Conservation (phyloP, 176 grass and related monocot genomes). For the Themeda triandra region DNA sequence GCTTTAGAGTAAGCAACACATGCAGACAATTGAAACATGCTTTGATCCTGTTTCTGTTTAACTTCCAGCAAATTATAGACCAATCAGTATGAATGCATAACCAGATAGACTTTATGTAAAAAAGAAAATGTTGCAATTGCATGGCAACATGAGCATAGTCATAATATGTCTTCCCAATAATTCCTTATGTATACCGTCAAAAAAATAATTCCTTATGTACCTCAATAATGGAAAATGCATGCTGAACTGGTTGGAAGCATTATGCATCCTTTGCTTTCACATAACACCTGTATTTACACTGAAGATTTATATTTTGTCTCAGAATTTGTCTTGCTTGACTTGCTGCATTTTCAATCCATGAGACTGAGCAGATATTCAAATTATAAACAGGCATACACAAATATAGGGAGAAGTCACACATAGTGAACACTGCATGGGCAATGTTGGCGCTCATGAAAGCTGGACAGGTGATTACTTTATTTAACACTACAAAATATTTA, state of each 20-base stretch:
- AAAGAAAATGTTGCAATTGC: neutral
- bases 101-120: neutral
- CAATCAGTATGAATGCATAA: neutral
- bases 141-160: neutral
- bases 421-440: constrained; percentile 75
- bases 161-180: neutral
- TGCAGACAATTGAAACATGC: neutral
- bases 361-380: constrained; percentile 8
- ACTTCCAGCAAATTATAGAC: neutral
- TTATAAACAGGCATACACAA: constrained; percentile 60
- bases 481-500: neutral
- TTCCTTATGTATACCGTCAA: too few relatives aligned
- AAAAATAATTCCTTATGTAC: neutral
- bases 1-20: neutral
- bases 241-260: neutral
- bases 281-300: neutral
- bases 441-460: constrained; percentile 77
- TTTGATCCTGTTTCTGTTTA: neutral
- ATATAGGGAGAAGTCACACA: constrained; percentile 55
- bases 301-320: constrained; percentile 8
- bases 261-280: constrained; percentile 3
- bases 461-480: constrained; percentile 56
- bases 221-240: constrained; percentile 5
- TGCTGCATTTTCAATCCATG: constrained; percentile 1
- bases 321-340: neutral